phyloP scores from a whole-genome alignment of 345 rosid genomes.

The Citrus sinensis region DVS_A1.0 CM039162.1:4282001-4282500 shows the following conservation, averaged over 20 bases:
- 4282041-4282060: slow-evolving; percentile 21
- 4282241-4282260: not conserved
- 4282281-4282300: not conserved
- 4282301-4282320: not conserved
- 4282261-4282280: not conserved
- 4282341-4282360: not conserved
- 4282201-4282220: not conserved
- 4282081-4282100: slow-evolving; percentile 35
- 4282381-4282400: not conserved
- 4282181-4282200: not conserved
- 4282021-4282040: slow-evolving; percentile 19
- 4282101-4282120: slow-evolving; percentile 31
- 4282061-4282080: slow-evolving; percentile 33
- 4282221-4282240: not conserved
- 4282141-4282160: not conserved
- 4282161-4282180: not conserved
- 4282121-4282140: slow-evolving; percentile 22
- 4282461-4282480: not conserved
- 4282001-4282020: not conserved
- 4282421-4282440: not conserved
- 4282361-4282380: not conserved
- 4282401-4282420: not conserved
- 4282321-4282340: not conserved
- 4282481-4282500: not conserved
- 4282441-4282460: not conserved